Evolutionary conservation across 768 basidiomycete genomes (phyloP), one percentile per base, ranked within the genome.

Genomic region (Termitomyces sp.): DNA sequence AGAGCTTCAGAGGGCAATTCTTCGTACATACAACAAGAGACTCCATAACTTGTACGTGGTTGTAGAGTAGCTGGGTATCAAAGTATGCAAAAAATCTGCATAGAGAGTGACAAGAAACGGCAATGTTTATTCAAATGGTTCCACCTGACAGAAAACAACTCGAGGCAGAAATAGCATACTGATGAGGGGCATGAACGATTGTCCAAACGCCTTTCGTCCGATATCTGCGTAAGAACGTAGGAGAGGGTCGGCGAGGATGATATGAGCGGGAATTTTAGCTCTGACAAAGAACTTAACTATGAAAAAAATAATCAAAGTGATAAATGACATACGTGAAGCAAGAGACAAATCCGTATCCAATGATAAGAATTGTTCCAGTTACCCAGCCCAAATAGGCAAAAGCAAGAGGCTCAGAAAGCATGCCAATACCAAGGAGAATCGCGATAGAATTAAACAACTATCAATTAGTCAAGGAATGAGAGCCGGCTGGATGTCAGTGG

Each of bases 361-460:
- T 65, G 55, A 96, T 82, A 15, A 98, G 73, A 24, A 79, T 7
- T 0, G 85, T 86, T 0, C 96, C 95, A 37, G 78, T 74, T 17
- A 87, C 71, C 95, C 95, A 98, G 3, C 95, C 96, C 2, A 92
- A 82, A 63, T 91, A 92, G 1, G 93, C 84, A 63, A 97, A 96
- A 0, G 95, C 95, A 24, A 97, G 76, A 0, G 93, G 92, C 65
- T 92, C 86, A 12, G 91, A 91, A 17, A 95, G 77, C 77, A 96
- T 86, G 4, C 93, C 93, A 58, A 95, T 87, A 6, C 93, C 93
- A 19, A 93, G 75, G 11, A 96, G 73, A 34, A 94, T 88, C 14
- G 91, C 91, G 32, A 87, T 88, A 10, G 86, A 86, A 62, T 95
- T 95, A 70, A 93, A 93, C n/a, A 96, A 70, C 92, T 92, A 51